A percentile compares a stretch with the other conserved stretches of the same genome.
Conservation (phyloP, 768 basidiomycete genomes). For the Galerina marginata region DNA sequence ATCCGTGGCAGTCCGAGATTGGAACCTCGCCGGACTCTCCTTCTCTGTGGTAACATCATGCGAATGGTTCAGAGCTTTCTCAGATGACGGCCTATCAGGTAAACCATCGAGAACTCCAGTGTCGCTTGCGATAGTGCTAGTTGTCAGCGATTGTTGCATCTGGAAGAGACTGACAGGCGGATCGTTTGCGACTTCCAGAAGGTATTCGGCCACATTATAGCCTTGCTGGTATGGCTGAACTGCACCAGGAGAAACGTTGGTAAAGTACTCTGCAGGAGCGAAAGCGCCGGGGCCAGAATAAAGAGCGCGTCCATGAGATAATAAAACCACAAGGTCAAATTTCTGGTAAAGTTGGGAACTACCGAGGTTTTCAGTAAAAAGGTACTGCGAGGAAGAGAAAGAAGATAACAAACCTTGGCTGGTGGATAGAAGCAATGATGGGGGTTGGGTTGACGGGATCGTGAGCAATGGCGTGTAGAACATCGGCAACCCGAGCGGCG, state of each 20-base stretch:
- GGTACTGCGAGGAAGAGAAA: neutral
- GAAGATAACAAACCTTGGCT: constrained; percentile 63
- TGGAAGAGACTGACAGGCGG: constrained; percentile 56
- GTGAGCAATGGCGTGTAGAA: constrained; percentile 78
- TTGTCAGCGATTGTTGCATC: constrained; percentile 12
- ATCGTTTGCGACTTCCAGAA: constrained; percentile 85
- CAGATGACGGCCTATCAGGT: neutral
- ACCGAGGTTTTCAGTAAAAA: neutral
- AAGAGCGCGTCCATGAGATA: constrained; percentile 77
- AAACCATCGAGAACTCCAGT: neutral
- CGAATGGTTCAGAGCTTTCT: neutral
- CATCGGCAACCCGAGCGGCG: constrained; percentile 77
- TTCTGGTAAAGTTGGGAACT: constrained; percentile 85
- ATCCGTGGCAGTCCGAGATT: constrained; percentile 6
- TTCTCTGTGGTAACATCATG: neutral
- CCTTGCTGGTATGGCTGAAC: constrained; percentile 69
- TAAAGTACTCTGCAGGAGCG: constrained; percentile 72
- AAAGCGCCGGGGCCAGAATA: constrained; percentile 82
- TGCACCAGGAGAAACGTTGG: constrained; percentile 42
- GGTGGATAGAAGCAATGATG: constrained; percentile 87
- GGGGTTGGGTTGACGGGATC: constrained; percentile 73
- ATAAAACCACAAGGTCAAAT: constrained; percentile 81
- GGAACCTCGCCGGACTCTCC: neutral
- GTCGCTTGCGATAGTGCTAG: neutral
- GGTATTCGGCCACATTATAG: constrained; percentile 92